Base-by-base conservation (phyloP, 106 monocot species). In the Dioscorea zingiberensis region DNA sequence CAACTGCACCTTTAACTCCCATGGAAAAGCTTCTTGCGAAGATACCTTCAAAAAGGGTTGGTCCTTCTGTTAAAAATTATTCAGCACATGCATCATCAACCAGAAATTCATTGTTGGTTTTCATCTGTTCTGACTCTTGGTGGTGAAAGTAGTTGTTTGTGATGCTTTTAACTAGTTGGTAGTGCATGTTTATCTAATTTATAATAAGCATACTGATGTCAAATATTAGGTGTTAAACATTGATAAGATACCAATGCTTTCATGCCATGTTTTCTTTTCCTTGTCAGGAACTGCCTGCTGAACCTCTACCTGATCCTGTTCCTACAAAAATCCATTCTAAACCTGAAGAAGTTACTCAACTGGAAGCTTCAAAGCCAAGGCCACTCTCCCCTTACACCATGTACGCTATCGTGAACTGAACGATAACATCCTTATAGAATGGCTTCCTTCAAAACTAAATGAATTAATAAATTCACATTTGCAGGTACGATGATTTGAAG, bases 1-100 rank as follows among this genome's bases (percentile, higher is more conserved):
- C 83, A 63, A 91, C 87, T 64, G 87, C 85, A 63, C 91, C 91
- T 13, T 71, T 78, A 27, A 80, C 67, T 57, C 85, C 91, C 12
- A 75, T 83, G 80, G 87, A 85, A 56, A 74, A 91, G 22, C 91
- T 87, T 67, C 95, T 95, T 71, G 30, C 76, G 21, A 79, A 64
- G 44, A 88, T 95, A 54, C 85, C 85, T 64, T 71, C 91, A 66
- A 62, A 95, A 69, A 74, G 74, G 76, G 91, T 76, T 56, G 24
- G 77, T 84, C 28, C 44, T 27, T 74, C 58, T 44, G 7, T 48
- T 46, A 70, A 23, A 0, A 4, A 18, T 53, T 53, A 18, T 53
- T 53, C 51, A 53, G 4, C 14, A 13, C 19, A 53, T 16, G 14
- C 13, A 49, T 30, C n/a, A n/a, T 30, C 30, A 30, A 30, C 30